These are phyloP conservation scores for Coemansia erecta DNA, from an alignment of 192 early-diverging fungal genomes.

Conservation along the genomic window DNA sequence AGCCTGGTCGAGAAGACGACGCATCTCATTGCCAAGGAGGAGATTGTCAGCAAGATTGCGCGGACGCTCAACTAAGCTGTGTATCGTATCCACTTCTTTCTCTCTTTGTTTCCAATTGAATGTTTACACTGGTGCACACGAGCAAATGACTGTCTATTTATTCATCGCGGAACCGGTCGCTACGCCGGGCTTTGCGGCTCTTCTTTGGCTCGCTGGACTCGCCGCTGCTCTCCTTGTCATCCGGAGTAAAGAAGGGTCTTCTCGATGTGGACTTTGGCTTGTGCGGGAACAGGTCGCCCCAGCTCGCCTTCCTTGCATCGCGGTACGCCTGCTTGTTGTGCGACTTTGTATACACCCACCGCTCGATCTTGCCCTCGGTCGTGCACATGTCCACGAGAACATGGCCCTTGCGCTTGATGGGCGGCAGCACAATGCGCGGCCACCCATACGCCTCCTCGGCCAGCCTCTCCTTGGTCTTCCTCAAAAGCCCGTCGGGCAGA, in stretches of 20 bases:
- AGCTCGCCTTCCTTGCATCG: conserved; percentile 72
- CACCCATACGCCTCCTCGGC: conserved; percentile 56
- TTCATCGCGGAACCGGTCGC: not conserved
- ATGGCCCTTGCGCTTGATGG: conserved; percentile 76
- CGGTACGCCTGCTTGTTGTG: conserved; percentile 68
- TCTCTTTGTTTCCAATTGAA: not conserved
- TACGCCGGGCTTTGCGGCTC: conserved; percentile 13
- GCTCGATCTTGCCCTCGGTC: conserved; percentile 57
- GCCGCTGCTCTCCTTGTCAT: not conserved
- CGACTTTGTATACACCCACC: conserved; percentile 67
- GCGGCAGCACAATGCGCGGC: conserved; percentile 72
- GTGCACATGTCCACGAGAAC: conserved; percentile 70
- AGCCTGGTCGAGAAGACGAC: conserved; percentile 93
- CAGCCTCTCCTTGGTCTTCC: conserved; percentile 23
- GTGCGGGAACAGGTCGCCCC: conserved; percentile 86
- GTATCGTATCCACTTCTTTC: not conserved
- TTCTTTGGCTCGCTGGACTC: conserved; percentile 7
- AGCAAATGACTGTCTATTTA: no score
- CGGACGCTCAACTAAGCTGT: conserved; percentile 43
- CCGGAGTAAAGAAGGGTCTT: conserved; percentile 19
- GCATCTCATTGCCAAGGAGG: conserved; percentile 86
- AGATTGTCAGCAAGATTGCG: conserved; percentile 84
- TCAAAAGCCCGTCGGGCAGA: conserved; percentile 7
- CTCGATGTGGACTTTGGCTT: conserved; percentile 46
- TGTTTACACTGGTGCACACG: not conserved